Base-by-base conservation (phyloP, 2,329 filamentous ascomycete genomes). In the Parastagonospora nodorum region DNA sequence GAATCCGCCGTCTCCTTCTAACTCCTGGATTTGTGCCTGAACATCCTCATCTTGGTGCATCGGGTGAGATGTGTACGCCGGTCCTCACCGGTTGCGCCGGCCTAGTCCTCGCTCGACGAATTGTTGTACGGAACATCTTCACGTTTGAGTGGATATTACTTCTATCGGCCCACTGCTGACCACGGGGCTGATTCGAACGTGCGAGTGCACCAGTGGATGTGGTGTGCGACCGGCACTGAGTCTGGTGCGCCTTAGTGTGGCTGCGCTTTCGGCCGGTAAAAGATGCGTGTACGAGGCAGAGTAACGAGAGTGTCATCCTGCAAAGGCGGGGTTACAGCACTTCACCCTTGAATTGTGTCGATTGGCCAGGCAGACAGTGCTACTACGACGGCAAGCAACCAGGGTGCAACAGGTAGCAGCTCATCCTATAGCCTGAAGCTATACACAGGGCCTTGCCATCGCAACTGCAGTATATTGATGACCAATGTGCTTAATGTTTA, bases 181-280 rank as follows among this genome's bases (percentile, higher is more conserved):
- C 19, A 48, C 33, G 30, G 32, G 40, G 32, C 31, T 42, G 39
- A 43, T 40, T 33, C 16, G 15, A 32, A 15, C n/a, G 5, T 35
- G 29, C 37, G 16, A n/a, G 29, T 12, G 2, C 29, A 19, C 39
- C 39, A 48, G 35, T 42, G 31, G 29, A 7, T 35, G 38, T 12
- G 38, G 5, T 41, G 16, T 12, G 14, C 30, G 16, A 24, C 19
- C 16, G 35, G 8, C 31, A 14, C 30, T 55, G 16, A 37, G 37
- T 42, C 47, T 41, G 37, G 27, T 16, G 11, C 15, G 35, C 39
- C 39, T 30, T n/a, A 10, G 15, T 41, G 46, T 50, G 52, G 52
- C 52, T 55, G 55, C 52, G 49, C 49, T 55, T 29, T 10, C 52
- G 44, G 41, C 53, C 53, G 33, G 45, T 48, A 44, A 27, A 42